Base-by-base conservation (phyloP, 208 protist species). In the Wallacemonas collosoma region DNA sequence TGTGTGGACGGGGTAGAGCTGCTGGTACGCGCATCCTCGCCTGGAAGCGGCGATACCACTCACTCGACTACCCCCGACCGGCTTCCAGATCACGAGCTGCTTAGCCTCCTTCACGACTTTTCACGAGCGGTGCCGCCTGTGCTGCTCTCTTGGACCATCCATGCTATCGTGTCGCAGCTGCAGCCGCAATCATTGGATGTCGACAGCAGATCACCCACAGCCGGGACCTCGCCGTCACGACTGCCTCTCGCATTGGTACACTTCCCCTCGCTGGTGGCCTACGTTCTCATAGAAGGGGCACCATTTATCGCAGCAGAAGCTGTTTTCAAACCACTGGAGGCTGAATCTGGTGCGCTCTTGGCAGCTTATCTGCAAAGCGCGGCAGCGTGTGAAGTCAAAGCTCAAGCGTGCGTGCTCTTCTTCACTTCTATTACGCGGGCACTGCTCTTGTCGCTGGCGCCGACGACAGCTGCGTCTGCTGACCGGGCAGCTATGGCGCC, bases 1-100 rank as follows among this genome's bases (percentile, higher is more conserved):
- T 83, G 78, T 36, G 78, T 83, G 50, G 78, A 83, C 26, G 40
- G 74, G 14, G 62, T 11, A 4, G 7, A 69, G 14, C 47, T 56
- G 8, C 51, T 58, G 26, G 26, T 26, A 26, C 26, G 26, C 26
- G 26, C 26, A 26, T 26, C 26, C 26, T 26, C 26, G 26, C 26
- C 26, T 26, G 26, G 0, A 26, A 26, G 26, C 26, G 26, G 26
- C 26, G 26, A 0, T 26, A 26, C 26, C 26, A 26, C 26, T 26
- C 26, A 26, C 26, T 26, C 26, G 26, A 26, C 26, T 26, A 1
- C 26, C 26, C 26, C 26, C 26, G 26, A 26, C 26, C 26, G 26
- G 26, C 17, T 39, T 5, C 12, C 15, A 35, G 50, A 69, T 9
- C 2, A 57, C 26, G 60, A 65, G 12, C 40, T 65, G 11, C 41